Conservation (phyloP, 2,329 filamentous ascomycete genomes). For the Verticillium nubilum region DNA sequence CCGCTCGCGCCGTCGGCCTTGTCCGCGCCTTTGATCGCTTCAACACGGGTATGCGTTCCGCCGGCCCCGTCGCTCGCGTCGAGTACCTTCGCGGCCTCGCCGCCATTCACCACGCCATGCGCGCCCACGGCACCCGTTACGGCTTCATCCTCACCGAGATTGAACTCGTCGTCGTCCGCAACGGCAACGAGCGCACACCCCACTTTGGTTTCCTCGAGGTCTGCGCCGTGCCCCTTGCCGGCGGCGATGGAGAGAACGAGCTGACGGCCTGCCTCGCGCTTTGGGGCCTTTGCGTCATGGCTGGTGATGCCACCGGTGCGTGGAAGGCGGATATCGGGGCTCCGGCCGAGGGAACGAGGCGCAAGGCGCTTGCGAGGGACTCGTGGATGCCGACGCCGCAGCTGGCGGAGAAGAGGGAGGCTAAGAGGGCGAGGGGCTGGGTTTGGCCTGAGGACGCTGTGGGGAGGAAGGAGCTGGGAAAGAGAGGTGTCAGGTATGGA, state of each 20-base stretch:
- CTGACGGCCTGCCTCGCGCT: conserved; percentile 70
- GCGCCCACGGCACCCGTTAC: conserved; percentile 87
- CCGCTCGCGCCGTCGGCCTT: conserved; percentile 68
- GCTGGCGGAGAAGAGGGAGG: conserved; percentile 69
- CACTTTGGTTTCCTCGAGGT: conserved; percentile 89
- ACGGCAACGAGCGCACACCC: conserved; percentile 64
- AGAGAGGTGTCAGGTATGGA: conserved; percentile 56
- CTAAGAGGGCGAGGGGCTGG: conserved; percentile 70
- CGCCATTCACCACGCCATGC: conserved; percentile 86
- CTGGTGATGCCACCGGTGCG: conserved; percentile 52
- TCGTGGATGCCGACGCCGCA: conserved; percentile 71
- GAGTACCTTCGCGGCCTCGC: conserved; percentile 84
- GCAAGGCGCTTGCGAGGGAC: conserved; percentile 66
- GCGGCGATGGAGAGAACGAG: conserved; percentile 32
- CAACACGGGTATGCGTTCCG: conserved; percentile 90
- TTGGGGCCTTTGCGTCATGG: conserved; percentile 72
- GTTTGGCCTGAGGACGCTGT: conserved; percentile 69
- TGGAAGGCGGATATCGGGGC: conserved; percentile 72
- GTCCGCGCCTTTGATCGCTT: conserved; percentile 89
- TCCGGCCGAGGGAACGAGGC: conserved; percentile 65
- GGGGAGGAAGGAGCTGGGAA: conserved; percentile 65
- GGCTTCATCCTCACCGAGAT: conserved; percentile 97
- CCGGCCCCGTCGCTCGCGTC: conserved; percentile 75
- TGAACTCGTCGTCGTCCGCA: conserved; percentile 84
- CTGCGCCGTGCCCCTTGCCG: conserved; percentile 52